Conservation (phyloP, 768 basidiomycete genomes). For the Tylopilus sp. region DNA sequence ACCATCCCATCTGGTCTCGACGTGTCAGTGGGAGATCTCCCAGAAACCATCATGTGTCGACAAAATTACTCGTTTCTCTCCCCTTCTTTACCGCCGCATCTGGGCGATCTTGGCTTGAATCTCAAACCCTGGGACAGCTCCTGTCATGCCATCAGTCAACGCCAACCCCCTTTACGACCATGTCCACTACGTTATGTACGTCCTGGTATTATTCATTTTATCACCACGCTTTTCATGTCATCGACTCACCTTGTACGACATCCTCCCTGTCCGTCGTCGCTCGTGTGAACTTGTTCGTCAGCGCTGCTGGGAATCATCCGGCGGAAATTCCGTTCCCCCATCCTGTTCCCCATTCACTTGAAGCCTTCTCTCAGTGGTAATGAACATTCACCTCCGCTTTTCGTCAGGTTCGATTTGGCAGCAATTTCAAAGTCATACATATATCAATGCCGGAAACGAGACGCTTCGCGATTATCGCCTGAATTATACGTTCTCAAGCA, state of each 20-base stretch:
- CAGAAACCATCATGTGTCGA: constrained; percentile 14
- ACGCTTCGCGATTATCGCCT: constrained; percentile 19
- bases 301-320: constrained; percentile 16
- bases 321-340: constrained; percentile 13
- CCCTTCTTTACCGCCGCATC: constrained; percentile 11
- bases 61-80: constrained; percentile 1
- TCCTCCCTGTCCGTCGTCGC: background rate
- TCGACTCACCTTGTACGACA: background rate
- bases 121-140: constrained; percentile 25
- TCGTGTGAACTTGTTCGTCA: constrained; percentile 18
- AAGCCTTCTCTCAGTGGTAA: constrained; percentile 5
- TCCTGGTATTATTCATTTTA: constrained; percentile 12
- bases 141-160: constrained; percentile 12
- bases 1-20: constrained; percentile 4
- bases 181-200: constrained; percentile 7
- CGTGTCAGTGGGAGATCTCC: constrained; percentile 19
- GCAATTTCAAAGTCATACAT: background rate
- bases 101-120: constrained; percentile 16
- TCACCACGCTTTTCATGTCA: constrained; percentile 14
- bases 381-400: constrained; percentile 11
- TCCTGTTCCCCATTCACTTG: constrained; percentile 1
- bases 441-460: constrained; percentile 8
- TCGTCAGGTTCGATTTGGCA: constrained; percentile 14
- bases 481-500: constrained; percentile 15
- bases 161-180: constrained; percentile 14